Evolutionary conservation across 2,329 filamentous ascomycete species (phyloP), one percentile per base, ranked within the genome.

Genomic region (Microascus cirrosus): DNA sequence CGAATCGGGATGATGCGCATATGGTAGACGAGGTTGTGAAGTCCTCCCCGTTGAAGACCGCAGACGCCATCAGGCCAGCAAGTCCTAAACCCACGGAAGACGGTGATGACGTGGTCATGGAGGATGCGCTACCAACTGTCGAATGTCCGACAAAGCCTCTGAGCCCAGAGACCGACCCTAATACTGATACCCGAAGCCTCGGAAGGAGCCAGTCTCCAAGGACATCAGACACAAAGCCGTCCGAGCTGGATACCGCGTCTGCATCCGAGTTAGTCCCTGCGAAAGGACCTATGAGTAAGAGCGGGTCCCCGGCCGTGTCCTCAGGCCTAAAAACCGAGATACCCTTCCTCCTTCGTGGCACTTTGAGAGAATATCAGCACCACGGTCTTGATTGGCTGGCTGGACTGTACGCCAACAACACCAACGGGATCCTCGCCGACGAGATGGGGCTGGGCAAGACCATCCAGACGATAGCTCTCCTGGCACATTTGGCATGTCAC

Each of bases 381-480:
- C 89, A 90, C 66, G 95, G 94, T n/a, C 75, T 99, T 8, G 94
- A 99, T 69, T 99, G 94, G 94, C 84, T 99, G 53, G 91, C 92
- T 2, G 90, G 91, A 0, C 79, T 99, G 1, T 97, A 99, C 68
- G 86, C 86, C 18, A 95, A 94, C 62, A 87, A 88, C 62, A 96
- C 93, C 28, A 99, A 97, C 66, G 94, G 94, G 24, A 99, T 99
- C 58, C 76, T 99, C 22, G 94, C 94, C 1, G 95, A 99, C 67
- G 94, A 99, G 69, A 99, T 99, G 94, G 94, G 94, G 62, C 80
- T 99, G 2, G 94, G 94, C 10, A 99, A 99, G 72, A 99, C 94
- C 0, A 97, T 99, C 53, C 94, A 99, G 69, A 99, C 94, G 0
- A 99, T 99, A 65, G 87, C 95, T 3, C 77, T 99, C 2, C 78